Evolutionary conservation across 257 asterid species (phyloP).

Genomic region (Echium plantagineum): DNA sequence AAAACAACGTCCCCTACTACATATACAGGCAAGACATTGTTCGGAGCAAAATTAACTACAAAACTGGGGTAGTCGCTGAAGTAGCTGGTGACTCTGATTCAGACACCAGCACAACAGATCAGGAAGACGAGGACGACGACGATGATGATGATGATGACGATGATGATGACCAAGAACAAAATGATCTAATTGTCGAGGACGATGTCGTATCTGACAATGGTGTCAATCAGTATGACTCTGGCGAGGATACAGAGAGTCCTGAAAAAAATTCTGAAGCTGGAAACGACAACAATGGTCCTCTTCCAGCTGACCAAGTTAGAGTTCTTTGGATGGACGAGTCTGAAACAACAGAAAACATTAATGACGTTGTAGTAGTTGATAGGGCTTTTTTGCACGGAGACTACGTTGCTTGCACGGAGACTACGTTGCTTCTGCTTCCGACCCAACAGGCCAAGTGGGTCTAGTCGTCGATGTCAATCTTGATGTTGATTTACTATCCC

Average conservation of each 20-base stretch:
- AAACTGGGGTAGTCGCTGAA: constrained; percentile 78
- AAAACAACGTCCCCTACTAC: constrained; percentile 44
- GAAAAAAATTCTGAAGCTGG: constrained; percentile 24
- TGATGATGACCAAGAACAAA: constrained; percentile 17
- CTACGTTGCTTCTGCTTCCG: constrained; percentile 80
- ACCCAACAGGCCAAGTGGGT: constrained; percentile 93
- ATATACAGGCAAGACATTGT: constrained; percentile 91
- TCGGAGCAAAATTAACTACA: constrained; percentile 33
- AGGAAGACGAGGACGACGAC: constrained; percentile 57
- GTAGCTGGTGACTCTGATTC: constrained; percentile 95
- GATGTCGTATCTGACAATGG: constrained; percentile 31
- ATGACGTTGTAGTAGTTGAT: constrained; percentile 59
- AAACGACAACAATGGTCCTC: constrained; percentile 37
- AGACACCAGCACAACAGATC: constrained; percentile 62
- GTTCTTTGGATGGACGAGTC: constrained; percentile 84
- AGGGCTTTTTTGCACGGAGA: constrained; percentile 94
- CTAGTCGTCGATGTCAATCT: constrained; percentile 73
- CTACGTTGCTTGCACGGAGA: constrained; percentile 92
- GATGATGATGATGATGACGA: constrained; percentile 24
- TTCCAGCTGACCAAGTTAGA: constrained; percentile 68
- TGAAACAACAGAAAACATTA: constrained; percentile 47
- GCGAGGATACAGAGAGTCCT: constrained; percentile 26
- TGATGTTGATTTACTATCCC: constrained; percentile 52
- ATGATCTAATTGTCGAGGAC: constrained; percentile 12
- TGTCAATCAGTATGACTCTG: constrained; percentile 22